Base-by-base conservation (phyloP, 1,284 basidiomycete genomes). In the Puccinia horiana region DNA sequence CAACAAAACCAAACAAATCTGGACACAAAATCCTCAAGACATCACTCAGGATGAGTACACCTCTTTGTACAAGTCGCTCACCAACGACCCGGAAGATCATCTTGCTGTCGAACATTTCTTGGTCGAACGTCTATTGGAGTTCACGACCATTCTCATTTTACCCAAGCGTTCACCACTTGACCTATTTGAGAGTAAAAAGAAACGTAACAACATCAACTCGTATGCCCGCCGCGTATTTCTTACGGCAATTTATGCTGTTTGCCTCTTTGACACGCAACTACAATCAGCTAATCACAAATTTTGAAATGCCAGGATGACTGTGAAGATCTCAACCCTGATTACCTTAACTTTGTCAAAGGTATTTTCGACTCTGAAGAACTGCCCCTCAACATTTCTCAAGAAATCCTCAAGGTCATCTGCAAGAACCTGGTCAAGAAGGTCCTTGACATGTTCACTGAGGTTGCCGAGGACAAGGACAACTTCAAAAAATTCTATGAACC, bases 161-260 rank as follows among this genome's bases (percentile, higher is more conserved):
- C 96, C 96, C 86, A 98, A 98, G 90, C 93, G 95, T 84, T 96
- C 95, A 67, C 95, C 96, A 81, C 99, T 99, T 88, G 97, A 99
- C 87, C 92, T 99, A 88, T 99, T 99, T 89, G 97, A 99, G 91
- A 94, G 93, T 85, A 99, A 99, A 93, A 99, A 99, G 94, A 99
- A 99, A 92, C 94, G 96, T 87, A 98, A 98, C 92, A 99, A 98
- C 93, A 98, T 99, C 91, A 99, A 99, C 91, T 95, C 99, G 88
- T 99, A 99, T 88, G 97, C 99, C 86, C 95, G 97, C 90, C 95
- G 97, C 83, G 96, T 99, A n/a, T n/a, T n/a, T n/a, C n/a, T n/a
- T n/a, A n/a, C n/a, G n/a, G n/a, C n/a, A n/a, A n/a, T n/a, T n/a
- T 86, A 99, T 99, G 91, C 99, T 26, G 9, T 20, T 4, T 18